Evolutionary conservation across 2,329 filamentous ascomycete species (phyloP).

Genomic region (Epichloe bromicola): DNA sequence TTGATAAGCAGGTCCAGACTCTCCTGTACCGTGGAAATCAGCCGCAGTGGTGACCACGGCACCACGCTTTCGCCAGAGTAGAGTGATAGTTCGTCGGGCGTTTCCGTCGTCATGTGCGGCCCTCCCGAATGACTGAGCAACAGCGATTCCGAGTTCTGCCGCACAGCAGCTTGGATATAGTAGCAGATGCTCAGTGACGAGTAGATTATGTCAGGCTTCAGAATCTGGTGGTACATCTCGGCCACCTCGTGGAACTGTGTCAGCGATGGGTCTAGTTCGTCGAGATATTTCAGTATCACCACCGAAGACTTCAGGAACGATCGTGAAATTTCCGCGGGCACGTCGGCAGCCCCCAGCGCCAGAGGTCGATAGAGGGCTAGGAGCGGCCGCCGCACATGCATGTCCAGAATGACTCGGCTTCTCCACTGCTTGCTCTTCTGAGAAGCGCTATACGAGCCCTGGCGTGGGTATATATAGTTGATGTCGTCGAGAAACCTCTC

Average conservation of each 20-base stretch:
- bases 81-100: constrained; percentile 12
- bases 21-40: constrained; percentile 32
- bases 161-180: constrained; percentile 30
- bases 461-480: constrained; percentile 37
- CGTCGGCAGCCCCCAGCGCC: constrained; percentile 36
- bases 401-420: constrained; percentile 36
- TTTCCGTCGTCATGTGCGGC: constrained; percentile 15
- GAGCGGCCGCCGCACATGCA: constrained; percentile 39
- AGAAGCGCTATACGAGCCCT: constrained; percentile 26
- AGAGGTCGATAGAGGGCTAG: constrained; percentile 42
- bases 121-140: constrained; percentile 17
- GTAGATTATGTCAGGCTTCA: constrained; percentile 42
- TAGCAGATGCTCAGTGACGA: constrained; percentile 43
- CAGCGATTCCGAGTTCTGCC: constrained; percentile 16
- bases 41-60: constrained; percentile 28
- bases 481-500: constrained; percentile 42
- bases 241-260: constrained; percentile 33
- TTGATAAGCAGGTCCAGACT: constrained; percentile 31
- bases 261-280: constrained; percentile 36
- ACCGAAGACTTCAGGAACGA: constrained; percentile 42
- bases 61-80: constrained; percentile 22
- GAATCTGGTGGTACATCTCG: constrained; percentile 39
- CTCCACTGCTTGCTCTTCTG: constrained; percentile 39
- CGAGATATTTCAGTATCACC: constrained; percentile 40
- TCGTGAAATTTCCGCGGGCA: constrained; percentile 37